Conservation (phyloP, 2,329 filamentous ascomycete species). For the Clathrospora elynae region DNA sequence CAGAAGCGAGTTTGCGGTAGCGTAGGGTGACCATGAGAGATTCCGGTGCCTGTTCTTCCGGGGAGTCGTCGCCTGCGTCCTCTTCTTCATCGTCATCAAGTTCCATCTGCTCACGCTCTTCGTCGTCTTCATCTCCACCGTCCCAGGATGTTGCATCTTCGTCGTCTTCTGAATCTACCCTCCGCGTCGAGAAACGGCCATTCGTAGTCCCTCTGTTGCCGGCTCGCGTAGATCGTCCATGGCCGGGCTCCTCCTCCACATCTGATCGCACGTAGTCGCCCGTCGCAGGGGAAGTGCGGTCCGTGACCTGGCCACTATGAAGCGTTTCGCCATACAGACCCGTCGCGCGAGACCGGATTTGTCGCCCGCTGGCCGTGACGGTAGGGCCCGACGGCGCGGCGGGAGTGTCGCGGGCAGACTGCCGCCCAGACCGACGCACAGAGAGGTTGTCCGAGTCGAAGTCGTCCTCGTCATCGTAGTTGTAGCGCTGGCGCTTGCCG, state of each 20-base stretch:
- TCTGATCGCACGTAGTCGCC: slow-evolving; percentile 53
- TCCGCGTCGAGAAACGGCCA: slow-evolving; percentile 32
- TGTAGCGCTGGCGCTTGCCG: slow-evolving; percentile 96
- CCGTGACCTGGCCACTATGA: slow-evolving; percentile 58
- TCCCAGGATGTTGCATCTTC: slow-evolving; percentile 69
- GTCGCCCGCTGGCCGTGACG: slow-evolving; percentile 83
- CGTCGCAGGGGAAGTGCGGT: slow-evolving; percentile 49
- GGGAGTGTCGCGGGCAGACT: slow-evolving; percentile 74
- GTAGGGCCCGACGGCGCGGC: slow-evolving; percentile 68
- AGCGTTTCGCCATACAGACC: slow-evolving; percentile 69
- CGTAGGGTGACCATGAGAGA: slow-evolving; percentile 76
- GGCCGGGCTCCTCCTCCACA: slow-evolving; percentile 52
- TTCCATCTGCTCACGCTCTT: slow-evolving; percentile 70
- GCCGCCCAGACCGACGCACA: slow-evolving; percentile 66
- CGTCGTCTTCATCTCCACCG: slow-evolving; percentile 74
- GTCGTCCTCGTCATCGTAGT: slow-evolving; percentile 92
- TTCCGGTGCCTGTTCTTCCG: slow-evolving; percentile 47
- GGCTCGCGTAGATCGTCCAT: slow-evolving; percentile 52
- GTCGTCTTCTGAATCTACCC: slow-evolving; percentile 67
- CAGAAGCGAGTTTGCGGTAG: slow-evolving; percentile 30
- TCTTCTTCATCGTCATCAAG: slow-evolving; percentile 64
- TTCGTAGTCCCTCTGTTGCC: slow-evolving; percentile 26
- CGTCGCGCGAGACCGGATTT: slow-evolving; percentile 68
- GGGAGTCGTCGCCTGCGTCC: slow-evolving; percentile 38
- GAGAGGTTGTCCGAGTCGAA: slow-evolving; percentile 69